These are phyloP conservation scores for Colletotrichum sp. DNA, from an alignment of 2,329 filamentous ascomycete species.

Conservation along the genomic window DNA sequence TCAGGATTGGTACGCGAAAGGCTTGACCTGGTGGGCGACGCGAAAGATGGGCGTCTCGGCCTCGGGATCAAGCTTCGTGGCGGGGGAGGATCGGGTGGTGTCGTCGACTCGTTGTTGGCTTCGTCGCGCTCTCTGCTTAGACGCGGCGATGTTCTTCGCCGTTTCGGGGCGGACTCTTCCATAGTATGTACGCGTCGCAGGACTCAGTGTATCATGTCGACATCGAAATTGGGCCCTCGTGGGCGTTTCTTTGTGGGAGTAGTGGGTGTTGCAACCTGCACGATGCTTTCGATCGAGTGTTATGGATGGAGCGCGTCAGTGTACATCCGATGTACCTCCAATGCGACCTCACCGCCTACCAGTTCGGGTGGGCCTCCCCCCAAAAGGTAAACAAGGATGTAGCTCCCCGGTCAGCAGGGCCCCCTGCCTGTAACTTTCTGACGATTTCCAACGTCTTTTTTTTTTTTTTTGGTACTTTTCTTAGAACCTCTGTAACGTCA, in stretches of 20 bases:
- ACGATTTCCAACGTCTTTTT: background rate
- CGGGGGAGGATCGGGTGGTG: conserved; percentile 32
- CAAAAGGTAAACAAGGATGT: background rate
- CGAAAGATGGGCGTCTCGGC: conserved; percentile 60
- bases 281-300: background rate
- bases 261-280: background rate
- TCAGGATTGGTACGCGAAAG: conserved; percentile 66
- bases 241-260: too few species aligned
- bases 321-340: background rate
- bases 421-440: background rate
- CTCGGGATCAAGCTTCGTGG: conserved; percentile 24
- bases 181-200: conserved; percentile 24
- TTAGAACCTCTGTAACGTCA: accelerated
- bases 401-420: background rate
- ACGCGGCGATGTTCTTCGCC: conserved; percentile 66
- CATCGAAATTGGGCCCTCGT: background rate
- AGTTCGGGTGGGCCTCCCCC: background rate
- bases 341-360: conserved; percentile 28
- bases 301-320: background rate
- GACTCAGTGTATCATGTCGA: background rate
- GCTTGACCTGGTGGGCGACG: conserved; percentile 71
- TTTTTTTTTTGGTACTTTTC: background rate
- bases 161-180: conserved; percentile 66
- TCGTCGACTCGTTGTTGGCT: conserved; percentile 37
- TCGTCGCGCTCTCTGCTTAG: conserved; percentile 34